Evolutionary conservation across 768 basidiomycete species (phyloP), one percentile per base, ranked within the genome.

Genomic region (Trametes cubensis): DNA sequence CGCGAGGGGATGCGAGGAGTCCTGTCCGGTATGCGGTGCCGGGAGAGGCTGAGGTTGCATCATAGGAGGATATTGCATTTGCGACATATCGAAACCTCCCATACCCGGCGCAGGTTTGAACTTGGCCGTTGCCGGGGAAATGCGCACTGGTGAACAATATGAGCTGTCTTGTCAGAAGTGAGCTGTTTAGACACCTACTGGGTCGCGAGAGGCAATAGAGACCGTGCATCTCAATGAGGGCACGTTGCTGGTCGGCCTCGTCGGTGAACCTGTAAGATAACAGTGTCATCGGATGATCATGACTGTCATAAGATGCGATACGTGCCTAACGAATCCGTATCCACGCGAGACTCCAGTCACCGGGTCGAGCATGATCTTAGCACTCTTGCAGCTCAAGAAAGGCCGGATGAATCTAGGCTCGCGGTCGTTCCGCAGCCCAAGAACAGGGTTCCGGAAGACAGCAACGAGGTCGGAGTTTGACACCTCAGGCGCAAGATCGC

Each of bases 381-480:
- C 95, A 73, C 93, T 95, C 79, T 94, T 94, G 77, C 94, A 95
- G 73, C 92, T 95, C 40, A 85, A 75, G 77, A 96, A 97, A 2
- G 93, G 92, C 8, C 87, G 83, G 56, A 95, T 93, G 66, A 93
- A 90, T 73, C 92, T 91, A 20, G 93, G 92, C 72, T 91, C 91
- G 60, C 92, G 82, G 71, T 94, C 92, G 70, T 89, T 90, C 61
- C 92, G 83, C 55, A 94, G 81, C 45, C 92, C 92, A 15, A 93
- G 83, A 3, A 93, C 89, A 0, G 93, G 93, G 73, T 95, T 93
- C 70, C 92, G 88, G 76, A 94, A 93, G 67, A 95, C 89, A 25
- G 90, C 91, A 52, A 96, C 92, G n/a, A 96, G 79, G 73, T 97
- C 94, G n/a, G 90, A 90, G 75, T 96, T 95, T 67, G 92, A 93